Conservation (phyloP, 306 rosid species). For the Lupinus albus region DNA sequence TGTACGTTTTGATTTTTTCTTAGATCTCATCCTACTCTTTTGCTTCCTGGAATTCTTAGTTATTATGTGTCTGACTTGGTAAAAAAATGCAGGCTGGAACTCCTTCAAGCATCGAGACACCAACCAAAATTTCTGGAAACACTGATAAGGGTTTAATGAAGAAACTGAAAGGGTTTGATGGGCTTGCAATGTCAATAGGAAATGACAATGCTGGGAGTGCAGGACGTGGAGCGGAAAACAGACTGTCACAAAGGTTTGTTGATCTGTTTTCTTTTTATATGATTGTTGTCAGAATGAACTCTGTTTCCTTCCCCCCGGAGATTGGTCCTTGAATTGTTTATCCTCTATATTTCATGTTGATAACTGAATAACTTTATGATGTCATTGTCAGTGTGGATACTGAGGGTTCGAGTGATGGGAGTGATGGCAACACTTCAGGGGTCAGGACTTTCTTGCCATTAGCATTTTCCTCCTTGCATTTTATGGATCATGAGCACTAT, state of each 20-base stretch:
- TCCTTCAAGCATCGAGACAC: slow-evolving; percentile 65
- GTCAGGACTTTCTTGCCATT: slow-evolving; percentile 51
- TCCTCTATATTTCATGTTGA: slow-evolving; percentile 21
- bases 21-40: slow-evolving; percentile 7
- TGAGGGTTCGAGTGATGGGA: slow-evolving; percentile 83
- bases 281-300: slow-evolving; percentile 11
- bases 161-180: slow-evolving; percentile 85
- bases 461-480: slow-evolving; percentile 16
- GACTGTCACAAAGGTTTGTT: slow-evolving; percentile 76
- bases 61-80: slow-evolving; percentile 37
- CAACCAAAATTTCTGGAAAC: slow-evolving; percentile 80
- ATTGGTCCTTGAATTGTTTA: slow-evolving; percentile 18
- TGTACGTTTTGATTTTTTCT: slow-evolving; percentile 55
- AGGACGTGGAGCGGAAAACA: slow-evolving; percentile 62
- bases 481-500: background rate
- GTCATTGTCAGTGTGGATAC: slow-evolving; percentile 66
- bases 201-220: slow-evolving; percentile 65
- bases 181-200: slow-evolving; percentile 94
- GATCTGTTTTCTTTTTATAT: slow-evolving; percentile 12
- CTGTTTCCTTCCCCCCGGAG: slow-evolving; percentile 5
- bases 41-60: slow-evolving; percentile 2
- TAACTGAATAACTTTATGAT: slow-evolving; percentile 42
- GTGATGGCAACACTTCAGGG: slow-evolving; percentile 75
- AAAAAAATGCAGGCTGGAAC: slow-evolving; percentile 61
- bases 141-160: slow-evolving; percentile 70